Evolutionary conservation across 139 green algal genomes (phyloP), one percentile per base, ranked within the genome.

Genomic region (Haematococcus lacustris): DNA sequence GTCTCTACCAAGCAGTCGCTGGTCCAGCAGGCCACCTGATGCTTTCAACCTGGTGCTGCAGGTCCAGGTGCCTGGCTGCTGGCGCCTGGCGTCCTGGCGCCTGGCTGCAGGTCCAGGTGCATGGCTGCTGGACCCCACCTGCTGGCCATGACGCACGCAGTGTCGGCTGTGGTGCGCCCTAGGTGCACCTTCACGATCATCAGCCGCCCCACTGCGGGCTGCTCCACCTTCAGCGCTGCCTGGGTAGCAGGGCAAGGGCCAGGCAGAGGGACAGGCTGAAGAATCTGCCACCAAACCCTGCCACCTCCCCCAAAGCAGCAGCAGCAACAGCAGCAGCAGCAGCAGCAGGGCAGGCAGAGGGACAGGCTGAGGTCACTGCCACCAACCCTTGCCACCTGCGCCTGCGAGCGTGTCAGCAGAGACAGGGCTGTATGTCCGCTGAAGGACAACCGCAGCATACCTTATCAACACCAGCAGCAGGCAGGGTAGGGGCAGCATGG

Each of bases 141-240:
- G n/a, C n/a, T n/a, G n/a, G n/a, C n/a, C n/a, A n/a, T n/a, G n/a
- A n/a, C n/a, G n/a, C n/a, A n/a, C 25, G 51, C 13, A 62, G 63
- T 34, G 41, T 72, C 67, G 23, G 47, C 40, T 3, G 57, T 33
- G 1, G 72, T 83, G 3, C 76, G 68, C 13, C 86, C 84, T 7
- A 88, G 71, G 70, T 81, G 86, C 23, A 77, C 80, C 65, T 87
- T 88, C 51, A 81, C 79, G 9, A 88, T 73, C 68, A 89, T 79
- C 32, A 91, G 17, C 35, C 82, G 62, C 1, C 75, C 75, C 3
- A 53, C 43, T 0, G 39, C 33, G 1, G 67, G 68, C 26, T 47
- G 25, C 64, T 61, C 41, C 13, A 33, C 26, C 40, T 67, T 67
- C n/a, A 67, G 30, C 32, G 26, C 60, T 17, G 26, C 60, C 30